phyloP scores from a whole-genome alignment of 208 protist species.

The Acanthamoeba sp. region DNA sequence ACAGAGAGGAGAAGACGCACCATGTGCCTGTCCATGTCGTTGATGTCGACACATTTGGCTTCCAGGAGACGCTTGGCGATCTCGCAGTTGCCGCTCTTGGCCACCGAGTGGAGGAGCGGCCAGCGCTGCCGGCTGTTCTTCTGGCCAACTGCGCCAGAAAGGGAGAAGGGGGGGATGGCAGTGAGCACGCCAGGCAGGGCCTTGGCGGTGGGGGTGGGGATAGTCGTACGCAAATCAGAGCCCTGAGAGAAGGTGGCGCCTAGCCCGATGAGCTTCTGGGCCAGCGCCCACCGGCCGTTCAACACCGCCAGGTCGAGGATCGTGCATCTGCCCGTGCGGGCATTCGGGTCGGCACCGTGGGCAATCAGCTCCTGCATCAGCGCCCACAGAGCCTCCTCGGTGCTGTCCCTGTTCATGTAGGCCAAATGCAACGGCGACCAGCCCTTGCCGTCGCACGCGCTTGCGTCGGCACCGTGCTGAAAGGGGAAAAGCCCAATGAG shows the following conservation, averaged over 20 bases:
- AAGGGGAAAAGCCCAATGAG: not conserved
- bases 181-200: no score
- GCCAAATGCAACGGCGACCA: not conserved
- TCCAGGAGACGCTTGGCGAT: slow-evolving; percentile 6
- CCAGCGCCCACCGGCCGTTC: not conserved
- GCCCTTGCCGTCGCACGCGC: not conserved
- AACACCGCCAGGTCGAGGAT: slow-evolving; percentile 21
- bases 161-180: no score
- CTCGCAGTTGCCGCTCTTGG: not conserved
- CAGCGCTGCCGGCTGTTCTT: slow-evolving; percentile 53
- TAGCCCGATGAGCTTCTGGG: not conserved
- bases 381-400: not conserved
- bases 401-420: not conserved
- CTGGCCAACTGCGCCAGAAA: not conserved
- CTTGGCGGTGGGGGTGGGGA: no score
- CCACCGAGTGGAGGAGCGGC: slow-evolving; percentile 18
- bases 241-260: not conserved
- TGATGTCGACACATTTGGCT: not conserved
- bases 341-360: not conserved
- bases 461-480: slow-evolving; percentile 20
- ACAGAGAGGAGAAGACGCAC: not conserved
- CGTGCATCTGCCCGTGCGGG: not conserved
- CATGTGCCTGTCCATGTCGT: slow-evolving; percentile 64
- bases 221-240: not conserved
- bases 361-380: not conserved